A percentile compares a stretch with the other conserved stretches of the same genome.
phyloP scores from a whole-genome alignment of 805 yeast genomes.

The Komagataella kurtzmanii region DNA sequence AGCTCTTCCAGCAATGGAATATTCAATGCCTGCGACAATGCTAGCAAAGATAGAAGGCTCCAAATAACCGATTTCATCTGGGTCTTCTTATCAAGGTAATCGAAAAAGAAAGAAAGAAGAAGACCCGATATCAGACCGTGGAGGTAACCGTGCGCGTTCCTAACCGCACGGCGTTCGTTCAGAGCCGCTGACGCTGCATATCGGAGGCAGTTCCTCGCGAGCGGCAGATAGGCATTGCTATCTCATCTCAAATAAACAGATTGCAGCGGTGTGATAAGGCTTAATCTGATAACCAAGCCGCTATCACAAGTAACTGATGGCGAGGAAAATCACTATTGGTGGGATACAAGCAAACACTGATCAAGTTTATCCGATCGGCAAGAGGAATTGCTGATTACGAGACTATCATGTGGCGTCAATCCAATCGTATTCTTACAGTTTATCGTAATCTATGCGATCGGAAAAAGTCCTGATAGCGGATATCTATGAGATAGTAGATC shows the following conservation, averaged over 20 bases:
- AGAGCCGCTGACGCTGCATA: neutral
- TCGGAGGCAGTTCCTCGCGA: neutral
- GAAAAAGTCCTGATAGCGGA: neutral
- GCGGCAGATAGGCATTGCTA: neutral
- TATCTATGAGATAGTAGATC: neutral
- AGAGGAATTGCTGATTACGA: neutral
- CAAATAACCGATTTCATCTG: neutral
- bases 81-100: neutral
- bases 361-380: neutral
- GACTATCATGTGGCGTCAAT: neutral
- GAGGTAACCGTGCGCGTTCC: neutral
- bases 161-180: neutral
- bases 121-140: neutral
- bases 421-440: neutral
- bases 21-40: neutral
- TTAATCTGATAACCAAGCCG: neutral
- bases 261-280: neutral
- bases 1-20: neutral
- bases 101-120: neutral
- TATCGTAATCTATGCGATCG: neutral
- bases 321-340: neutral
- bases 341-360: neutral
- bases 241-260: neutral
- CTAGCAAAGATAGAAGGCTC: neutral
- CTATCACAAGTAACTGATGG: neutral